Evolutionary conservation across 306 rosid genomes (phyloP), one percentile per base, ranked within the genome.

Genomic region (Trichosanthes truncata): DNA sequence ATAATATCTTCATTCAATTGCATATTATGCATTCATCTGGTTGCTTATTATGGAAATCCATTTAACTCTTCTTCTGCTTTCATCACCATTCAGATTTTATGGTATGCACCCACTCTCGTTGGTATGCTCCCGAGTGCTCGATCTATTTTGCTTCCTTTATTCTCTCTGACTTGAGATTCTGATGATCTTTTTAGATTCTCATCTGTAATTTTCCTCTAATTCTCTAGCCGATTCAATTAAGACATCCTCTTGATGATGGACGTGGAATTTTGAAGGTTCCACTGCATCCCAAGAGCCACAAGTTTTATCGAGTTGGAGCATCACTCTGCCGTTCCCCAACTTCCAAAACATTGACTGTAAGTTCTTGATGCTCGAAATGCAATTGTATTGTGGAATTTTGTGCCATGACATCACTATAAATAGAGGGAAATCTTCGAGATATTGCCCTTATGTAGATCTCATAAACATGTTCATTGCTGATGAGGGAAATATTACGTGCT

Each of bases 231-330:
- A 25, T 78, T 71, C 38, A 9, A 18, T 36, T 1, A 52, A 48
- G 78, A 40, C 40, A 8, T 60, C 46, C 69, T 41, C 4, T 68
- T 76, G 73, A 92, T 90, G 97, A 92, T 92, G 98, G 93, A 88
- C 6, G 87, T 85, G 93, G 97, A 79, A 78, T 94, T 84, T 86
- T 94, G 78, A 92, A 87, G 82, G 92, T 94, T 33, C 95, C 90
- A 20, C 49, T 94, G 67, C 73, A 76, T 81, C 75, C 85, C 43
- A 84, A 84, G 18, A 66, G 87, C 71, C 76, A 46, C 66, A 46
- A 78, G 43, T 86, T 65, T 81, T 83, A 89, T 77, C 85, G 89
- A 80, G 90, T 92, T 82, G 97, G 91, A 56, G 97, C 92, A 35
- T 95, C 97, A 65, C 69, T 33, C 61, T 88, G 95, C 84, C 79